phyloP scores from a whole-genome alignment of 257 asterid species.

The Nicotiana otophora region DNA sequence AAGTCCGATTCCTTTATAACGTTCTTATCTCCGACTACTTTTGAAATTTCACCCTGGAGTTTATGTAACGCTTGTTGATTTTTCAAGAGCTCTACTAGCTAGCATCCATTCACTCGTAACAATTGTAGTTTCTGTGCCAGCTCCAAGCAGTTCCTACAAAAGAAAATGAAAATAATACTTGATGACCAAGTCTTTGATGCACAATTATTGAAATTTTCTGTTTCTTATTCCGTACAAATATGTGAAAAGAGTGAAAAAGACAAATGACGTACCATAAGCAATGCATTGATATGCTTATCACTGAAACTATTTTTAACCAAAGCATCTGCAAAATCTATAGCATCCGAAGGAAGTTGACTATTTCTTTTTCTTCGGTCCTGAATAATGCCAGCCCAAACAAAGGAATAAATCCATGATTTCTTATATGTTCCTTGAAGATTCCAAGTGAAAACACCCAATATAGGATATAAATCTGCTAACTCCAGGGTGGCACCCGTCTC shows the following conservation, averaged over 20 bases:
- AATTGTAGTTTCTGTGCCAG: slow-evolving; percentile 1
- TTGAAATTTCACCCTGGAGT: background rate
- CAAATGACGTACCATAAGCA: background rate
- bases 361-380: background rate
- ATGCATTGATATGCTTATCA: background rate
- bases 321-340: background rate
- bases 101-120: slow-evolving; percentile 2
- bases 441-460: background rate
- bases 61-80: background rate
- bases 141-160: background rate
- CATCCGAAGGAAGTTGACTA: background rate
- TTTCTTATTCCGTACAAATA: too few relatives aligned
- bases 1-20: background rate
- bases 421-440: background rate
- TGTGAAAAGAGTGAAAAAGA: background rate
- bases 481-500: background rate
- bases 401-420: background rate
- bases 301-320: background rate
- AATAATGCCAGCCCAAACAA: background rate
- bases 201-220: too few relatives aligned
- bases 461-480: background rate
- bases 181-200: too few relatives aligned
- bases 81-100: background rate
- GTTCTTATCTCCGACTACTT: background rate
- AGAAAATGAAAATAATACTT: too few relatives aligned